Conservation (phyloP, 73 alveolate genomes). For the Stentor coeruleus region DNA sequence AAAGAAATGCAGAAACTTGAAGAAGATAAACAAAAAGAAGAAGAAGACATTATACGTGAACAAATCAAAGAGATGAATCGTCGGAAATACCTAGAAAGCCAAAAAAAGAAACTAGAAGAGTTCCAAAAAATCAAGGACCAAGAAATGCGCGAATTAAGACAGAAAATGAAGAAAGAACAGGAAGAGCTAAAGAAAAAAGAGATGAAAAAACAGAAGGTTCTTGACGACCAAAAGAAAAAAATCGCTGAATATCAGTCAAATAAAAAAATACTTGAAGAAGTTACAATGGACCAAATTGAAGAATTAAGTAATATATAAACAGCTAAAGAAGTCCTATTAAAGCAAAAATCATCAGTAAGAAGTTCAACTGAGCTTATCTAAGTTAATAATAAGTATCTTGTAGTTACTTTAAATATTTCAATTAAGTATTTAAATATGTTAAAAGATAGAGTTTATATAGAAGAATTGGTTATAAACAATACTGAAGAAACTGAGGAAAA, state of each 20-base stretch:
- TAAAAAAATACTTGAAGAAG: background rate
- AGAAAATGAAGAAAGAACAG: background rate
- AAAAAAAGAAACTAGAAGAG: constrained; percentile 29
- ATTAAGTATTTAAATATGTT: no score
- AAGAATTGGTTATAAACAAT: no score
- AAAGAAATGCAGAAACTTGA: constrained; percentile 27
- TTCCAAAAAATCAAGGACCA: background rate
- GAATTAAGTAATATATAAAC: constrained; percentile 9
- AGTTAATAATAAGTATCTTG: no score
- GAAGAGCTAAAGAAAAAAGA: background rate
- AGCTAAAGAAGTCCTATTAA: background rate
- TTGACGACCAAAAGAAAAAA: constrained; percentile 14
- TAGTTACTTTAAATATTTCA: no score
- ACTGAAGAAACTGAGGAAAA: no score
- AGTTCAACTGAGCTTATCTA: no score
- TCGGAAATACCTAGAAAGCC: constrained; percentile 25
- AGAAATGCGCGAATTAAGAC: background rate
- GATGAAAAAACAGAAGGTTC: background rate
- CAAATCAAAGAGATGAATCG: background rate
- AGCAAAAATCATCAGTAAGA: constrained; percentile 1
- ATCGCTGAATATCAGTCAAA: background rate
- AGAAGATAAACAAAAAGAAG: background rate
- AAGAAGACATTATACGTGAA: background rate
- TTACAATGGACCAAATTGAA: constrained; percentile 17
- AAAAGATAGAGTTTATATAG: no score